These are phyloP conservation scores for Boletus rubescentipes DNA, from an alignment of 768 basidiomycete species.

Conservation along the genomic window DNA sequence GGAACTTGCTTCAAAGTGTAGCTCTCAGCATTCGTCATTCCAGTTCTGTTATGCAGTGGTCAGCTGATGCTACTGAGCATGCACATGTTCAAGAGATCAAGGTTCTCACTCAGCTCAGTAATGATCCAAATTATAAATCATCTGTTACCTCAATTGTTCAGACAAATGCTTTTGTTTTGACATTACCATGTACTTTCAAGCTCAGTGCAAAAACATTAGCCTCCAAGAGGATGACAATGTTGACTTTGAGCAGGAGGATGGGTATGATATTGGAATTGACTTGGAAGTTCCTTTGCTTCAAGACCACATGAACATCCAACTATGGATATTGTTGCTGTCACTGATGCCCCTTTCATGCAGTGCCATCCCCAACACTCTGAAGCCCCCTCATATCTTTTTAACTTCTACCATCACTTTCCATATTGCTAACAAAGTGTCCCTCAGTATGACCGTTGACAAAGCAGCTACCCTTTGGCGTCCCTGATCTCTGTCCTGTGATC, in stretches of 20 bases:
- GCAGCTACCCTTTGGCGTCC: too few relatives aligned
- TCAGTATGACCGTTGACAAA: too few relatives aligned
- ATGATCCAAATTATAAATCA: neutral
- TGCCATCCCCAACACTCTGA: neutral
- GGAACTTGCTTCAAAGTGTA: slow-evolving; percentile 1
- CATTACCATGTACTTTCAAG: neutral
- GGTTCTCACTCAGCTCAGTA: neutral
- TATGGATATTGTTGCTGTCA: neutral
- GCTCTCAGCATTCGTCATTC: neutral
- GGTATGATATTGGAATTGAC: neutral
- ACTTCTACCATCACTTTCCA: too few relatives aligned
- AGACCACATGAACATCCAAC: neutral
- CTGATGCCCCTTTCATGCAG: neutral
- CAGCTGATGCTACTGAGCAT: neutral
- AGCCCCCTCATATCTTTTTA: too few relatives aligned
- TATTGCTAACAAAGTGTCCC: too few relatives aligned
- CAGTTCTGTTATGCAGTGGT: neutral
- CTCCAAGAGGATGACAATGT: neutral
- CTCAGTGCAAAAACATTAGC: neutral
- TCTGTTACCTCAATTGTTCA: neutral
- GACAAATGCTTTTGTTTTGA: slow-evolving; percentile 3
- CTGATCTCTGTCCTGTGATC: too few relatives aligned
- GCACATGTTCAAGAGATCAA: neutral
- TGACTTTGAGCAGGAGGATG: neutral
- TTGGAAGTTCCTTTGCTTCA: neutral